These are phyloP conservation scores for Neurospora intermedia DNA, from an alignment of 495 filamentous ascomycete species.

Conservation along the genomic window DNA sequence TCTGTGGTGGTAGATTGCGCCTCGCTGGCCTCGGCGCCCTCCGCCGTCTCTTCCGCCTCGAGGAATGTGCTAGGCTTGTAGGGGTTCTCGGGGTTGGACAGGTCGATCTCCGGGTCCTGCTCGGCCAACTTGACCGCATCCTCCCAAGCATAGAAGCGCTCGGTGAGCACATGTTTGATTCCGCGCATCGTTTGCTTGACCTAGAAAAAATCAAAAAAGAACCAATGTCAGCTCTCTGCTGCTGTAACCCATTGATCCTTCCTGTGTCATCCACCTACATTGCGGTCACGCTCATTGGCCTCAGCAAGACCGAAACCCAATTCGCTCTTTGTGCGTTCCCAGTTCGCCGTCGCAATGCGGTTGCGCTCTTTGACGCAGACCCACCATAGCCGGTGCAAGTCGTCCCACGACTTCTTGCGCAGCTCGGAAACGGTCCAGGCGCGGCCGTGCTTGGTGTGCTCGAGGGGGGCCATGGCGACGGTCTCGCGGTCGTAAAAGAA, in stretches of 20 bases:
- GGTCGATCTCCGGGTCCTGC: slow-evolving; percentile 53
- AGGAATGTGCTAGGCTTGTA: slow-evolving; percentile 36
- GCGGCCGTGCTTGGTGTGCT: slow-evolving; percentile 60
- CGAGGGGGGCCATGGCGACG: slow-evolving; percentile 54
- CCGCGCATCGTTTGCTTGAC: slow-evolving; percentile 58
- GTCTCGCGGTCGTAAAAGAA: slow-evolving; percentile 68
- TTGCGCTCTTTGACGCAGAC: slow-evolving; percentile 89
- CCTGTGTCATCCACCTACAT: slow-evolving; percentile 39
- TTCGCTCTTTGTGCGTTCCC: slow-evolving; percentile 53
- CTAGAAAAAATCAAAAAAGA: slow-evolving; percentile 26
- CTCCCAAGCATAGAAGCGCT: slow-evolving; percentile 83
- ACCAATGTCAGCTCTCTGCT: neutral
- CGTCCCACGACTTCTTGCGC: slow-evolving; percentile 81
- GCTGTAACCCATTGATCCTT: neutral
- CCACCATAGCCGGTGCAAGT: slow-evolving; percentile 90
- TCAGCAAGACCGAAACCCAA: slow-evolving; percentile 61
- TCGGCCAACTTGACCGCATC: slow-evolving; percentile 65
- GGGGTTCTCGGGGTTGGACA: slow-evolving; percentile 36
- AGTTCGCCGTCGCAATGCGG: slow-evolving; percentile 63
- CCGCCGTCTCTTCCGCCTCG: slow-evolving; percentile 19
- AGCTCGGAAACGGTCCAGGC: slow-evolving; percentile 84
- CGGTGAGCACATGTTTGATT: slow-evolving; percentile 78
- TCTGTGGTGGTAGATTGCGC: neutral
- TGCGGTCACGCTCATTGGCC: slow-evolving; percentile 41
- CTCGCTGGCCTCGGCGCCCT: neutral